phyloP scores from a whole-genome alignment of 2,329 filamentous ascomycete genomes.

The Penicillium sclerotigenum region DNA sequence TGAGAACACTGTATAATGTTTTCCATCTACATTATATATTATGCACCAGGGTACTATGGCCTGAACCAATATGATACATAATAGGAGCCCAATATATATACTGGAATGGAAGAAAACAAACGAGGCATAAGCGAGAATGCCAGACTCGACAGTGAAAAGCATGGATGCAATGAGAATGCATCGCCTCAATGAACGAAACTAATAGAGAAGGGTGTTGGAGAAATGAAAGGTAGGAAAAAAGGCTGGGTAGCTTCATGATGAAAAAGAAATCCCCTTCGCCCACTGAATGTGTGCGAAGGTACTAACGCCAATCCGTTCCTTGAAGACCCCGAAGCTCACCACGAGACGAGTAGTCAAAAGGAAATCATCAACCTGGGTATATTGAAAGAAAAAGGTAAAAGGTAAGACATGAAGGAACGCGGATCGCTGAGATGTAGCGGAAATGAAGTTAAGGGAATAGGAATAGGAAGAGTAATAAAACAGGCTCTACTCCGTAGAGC shows the following conservation, averaged over 20 bases:
- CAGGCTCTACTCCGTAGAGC: background rate
- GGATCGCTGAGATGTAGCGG: background rate
- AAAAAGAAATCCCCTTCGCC: background rate
- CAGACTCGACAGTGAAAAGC: background rate
- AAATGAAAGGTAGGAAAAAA: background rate
- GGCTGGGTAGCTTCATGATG: background rate
- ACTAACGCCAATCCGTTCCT: conserved; percentile 15
- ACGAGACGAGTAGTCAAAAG: conserved; percentile 1
- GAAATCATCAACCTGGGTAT: conserved; percentile 21
- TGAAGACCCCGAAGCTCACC: conserved; percentile 6
- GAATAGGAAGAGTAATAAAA: background rate
- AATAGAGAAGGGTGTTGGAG: background rate
- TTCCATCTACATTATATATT: background rate
- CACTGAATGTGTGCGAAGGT: background rate
- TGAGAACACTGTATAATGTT: background rate
- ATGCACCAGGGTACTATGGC: background rate
- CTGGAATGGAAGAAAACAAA: background rate
- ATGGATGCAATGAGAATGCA: background rate
- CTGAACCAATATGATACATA: background rate
- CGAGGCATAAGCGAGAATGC: background rate
- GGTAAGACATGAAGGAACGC: background rate
- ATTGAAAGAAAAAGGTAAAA: conserved; percentile 15
- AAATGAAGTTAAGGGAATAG: background rate
- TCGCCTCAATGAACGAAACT: background rate
- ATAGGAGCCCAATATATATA: background rate